Evolutionary conservation across 495 filamentous ascomycete species (phyloP), one percentile per base, ranked within the genome.

Genomic region (Bathelium albidoporum): DNA sequence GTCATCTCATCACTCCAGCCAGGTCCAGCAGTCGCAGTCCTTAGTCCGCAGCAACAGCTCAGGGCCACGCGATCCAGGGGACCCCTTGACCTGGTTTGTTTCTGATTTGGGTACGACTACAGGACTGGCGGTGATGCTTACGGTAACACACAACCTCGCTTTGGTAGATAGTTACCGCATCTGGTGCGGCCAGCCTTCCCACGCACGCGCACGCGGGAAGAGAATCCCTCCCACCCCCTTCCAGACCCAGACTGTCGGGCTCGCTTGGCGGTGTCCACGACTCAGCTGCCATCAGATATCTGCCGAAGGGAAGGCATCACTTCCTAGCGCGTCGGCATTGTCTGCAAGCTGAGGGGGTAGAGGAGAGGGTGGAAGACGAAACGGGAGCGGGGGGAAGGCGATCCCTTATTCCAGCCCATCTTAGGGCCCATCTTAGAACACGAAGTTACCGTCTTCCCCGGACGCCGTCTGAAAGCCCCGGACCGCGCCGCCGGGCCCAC

Each of bases 401-500:
- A 39, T 39, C 34, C 34, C 34, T 39, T 14, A 39, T 39, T 5
- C 34, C 5, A 14, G 5, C 34, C 34, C 34, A 14, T 39, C 34
- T 39, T 5, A 14, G 14, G 34, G 14, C 5, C 14, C 5, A 11
- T 3, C 20, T 20, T 28, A 16, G 49, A 24, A 10, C 11, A 10
- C 5, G 7, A 26, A 29, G 2, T 55, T 11, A n/a, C 43, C 49
- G 49, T 20, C 49, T 55, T 55, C 49, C 49, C 49, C 49, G 49
- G 24, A 29, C 49, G 49, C 49, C 49, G 49, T 55, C 24, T 29
- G 16, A 7, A 28, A 28, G 49, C 49, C 49, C 49, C 49, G 49
- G 49, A 55, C 49, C 49, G 49, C 49, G 49, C 49, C 49, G 49
- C 16, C 49, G 24, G 49, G 5, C 49, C 24, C 49, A 55, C 49